These are phyloP conservation scores for Rhodamnia argentea DNA, from an alignment of 345 rosid genomes.

Conservation along the genomic window DNA sequence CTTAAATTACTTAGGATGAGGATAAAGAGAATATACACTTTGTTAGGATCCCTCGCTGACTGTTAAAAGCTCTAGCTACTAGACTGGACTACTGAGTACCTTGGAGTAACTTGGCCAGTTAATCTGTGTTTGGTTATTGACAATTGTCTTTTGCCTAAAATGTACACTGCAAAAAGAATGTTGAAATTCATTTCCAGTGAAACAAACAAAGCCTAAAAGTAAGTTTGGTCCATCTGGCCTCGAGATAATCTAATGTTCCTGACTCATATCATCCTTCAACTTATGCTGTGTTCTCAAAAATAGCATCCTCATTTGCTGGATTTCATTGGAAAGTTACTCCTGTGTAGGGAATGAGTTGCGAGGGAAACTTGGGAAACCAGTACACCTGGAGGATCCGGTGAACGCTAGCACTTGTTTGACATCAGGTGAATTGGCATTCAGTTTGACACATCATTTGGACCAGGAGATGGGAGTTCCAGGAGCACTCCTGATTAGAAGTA, in stretches of 20 bases:
- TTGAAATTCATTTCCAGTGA: neutral
- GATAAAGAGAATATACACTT: neutral
- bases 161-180: neutral
- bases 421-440: slow-evolving; percentile 44
- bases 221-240: neutral
- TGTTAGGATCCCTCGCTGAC: neutral
- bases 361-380: slow-evolving; percentile 51
- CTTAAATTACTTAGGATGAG: neutral
- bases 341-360: slow-evolving; percentile 3
- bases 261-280: neutral
- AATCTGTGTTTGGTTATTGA: neutral
- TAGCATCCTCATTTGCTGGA: neutral
- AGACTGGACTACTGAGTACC: neutral
- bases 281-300: neutral
- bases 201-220: neutral
- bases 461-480: slow-evolving; percentile 55
- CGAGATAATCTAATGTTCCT: neutral
- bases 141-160: neutral
- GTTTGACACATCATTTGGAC: slow-evolving; percentile 45
- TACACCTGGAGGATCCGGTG: slow-evolving; percentile 45
- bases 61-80: neutral
- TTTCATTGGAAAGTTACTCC: neutral
- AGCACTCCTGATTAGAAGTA: slow-evolving; percentile 44
- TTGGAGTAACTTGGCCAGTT: neutral
- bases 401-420: slow-evolving; percentile 12